Conservation (phyloP, 202 grass and related monocot species). For the Hordeum pubiflorum region DNA sequence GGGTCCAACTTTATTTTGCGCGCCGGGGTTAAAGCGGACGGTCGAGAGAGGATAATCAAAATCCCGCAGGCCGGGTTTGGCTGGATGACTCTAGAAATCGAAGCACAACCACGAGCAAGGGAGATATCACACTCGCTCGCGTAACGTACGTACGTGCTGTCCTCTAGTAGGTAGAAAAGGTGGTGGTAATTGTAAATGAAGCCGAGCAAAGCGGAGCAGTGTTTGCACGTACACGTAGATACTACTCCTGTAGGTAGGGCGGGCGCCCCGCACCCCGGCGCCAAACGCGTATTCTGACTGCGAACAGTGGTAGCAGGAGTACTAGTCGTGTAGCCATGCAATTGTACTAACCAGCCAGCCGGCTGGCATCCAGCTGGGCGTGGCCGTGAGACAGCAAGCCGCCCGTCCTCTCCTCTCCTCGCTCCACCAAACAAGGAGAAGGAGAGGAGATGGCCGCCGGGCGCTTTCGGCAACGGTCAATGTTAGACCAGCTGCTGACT, state of each 20-base stretch:
- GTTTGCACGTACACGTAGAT: neutral
- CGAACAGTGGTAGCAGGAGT: neutral
- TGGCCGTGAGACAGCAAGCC: neutral
- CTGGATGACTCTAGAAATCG: neutral
- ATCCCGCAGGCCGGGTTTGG: neutral
- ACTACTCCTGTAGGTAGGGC: neutral
- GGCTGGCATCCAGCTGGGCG: slow-evolving; percentile 1
- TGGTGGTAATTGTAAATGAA: neutral
- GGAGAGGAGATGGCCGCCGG: neutral
- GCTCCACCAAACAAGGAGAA: neutral
- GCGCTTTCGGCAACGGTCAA: slow-evolving; percentile 6
- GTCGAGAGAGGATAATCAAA: neutral
- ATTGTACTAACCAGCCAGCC: neutral
- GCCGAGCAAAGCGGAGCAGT: neutral
- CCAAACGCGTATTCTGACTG: slow-evolving; percentile 10
- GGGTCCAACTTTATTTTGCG: neutral
- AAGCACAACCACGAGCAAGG: neutral
- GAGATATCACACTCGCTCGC: neutral
- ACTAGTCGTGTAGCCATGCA: neutral
- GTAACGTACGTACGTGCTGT: too few relatives aligned
- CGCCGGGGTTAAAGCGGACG: neutral
- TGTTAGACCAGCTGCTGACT: neutral
- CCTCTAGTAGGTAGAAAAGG: too few relatives aligned
- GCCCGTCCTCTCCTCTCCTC: neutral
- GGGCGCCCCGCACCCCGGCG: neutral